Evolutionary conservation across 2,329 filamentous ascomycete genomes (phyloP), one percentile per base, ranked within the genome.

Genomic region (Aspergillus ruber): DNA sequence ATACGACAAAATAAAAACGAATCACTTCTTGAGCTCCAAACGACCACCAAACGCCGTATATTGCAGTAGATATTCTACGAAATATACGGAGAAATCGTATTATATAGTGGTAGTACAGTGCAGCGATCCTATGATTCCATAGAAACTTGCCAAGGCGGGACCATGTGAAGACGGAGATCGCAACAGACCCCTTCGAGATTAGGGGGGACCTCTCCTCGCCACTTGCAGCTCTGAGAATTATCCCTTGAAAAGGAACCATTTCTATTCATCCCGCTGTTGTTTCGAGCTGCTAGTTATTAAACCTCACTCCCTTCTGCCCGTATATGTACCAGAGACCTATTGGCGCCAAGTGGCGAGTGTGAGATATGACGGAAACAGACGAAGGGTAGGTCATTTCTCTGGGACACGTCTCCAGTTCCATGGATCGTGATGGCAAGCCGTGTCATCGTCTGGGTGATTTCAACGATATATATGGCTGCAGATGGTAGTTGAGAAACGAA

Each of bases 341-440:
- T 13, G 29, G 39, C 29, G 45, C n/a, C 46, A 42, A 36, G 48
- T 44, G 46, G 42, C 44, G 33, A 36, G 47, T 49, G 42, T 20
- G 29, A 53, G 53, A 50, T 45, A 66, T 66, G 62, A 55, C 54
- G 49, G 63, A 65, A 47, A 63, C 56, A 53, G 50, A 49, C 44
- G 58, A 60, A 61, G 57, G 61, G 63, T 65, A 53, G 61, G 59
- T 57, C 39, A 35, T 23, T 35, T 39, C 13, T n/a, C 32, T 46
- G 27, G 33, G 41, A 42, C 42, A 32, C 35, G 20, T 23, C 46
- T 48, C 38, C 42, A 44, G 52, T 57, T 46, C 54, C 58, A 51
- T 57, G 56, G 58, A 49, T 56, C 55, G 25, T 18, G 10, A 43
- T 47, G 23, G 25, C 32, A 43, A 20, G 36, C 36, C 36, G 17